Conservation (phyloP, 2,329 filamentous ascomycete genomes). For the Cladophialophora yegresii region DNA sequence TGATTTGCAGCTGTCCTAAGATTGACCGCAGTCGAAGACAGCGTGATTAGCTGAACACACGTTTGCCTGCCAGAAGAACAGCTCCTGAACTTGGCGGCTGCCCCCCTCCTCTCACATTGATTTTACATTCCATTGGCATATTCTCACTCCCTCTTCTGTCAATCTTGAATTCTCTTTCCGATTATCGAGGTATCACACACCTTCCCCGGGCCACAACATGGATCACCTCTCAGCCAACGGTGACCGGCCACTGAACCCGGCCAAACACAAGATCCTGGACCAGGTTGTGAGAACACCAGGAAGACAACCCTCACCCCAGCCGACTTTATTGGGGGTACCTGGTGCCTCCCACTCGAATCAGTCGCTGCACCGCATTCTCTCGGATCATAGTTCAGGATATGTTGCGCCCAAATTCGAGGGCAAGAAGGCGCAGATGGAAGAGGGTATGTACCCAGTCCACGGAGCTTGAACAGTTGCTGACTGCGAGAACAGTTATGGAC, state of each 20-base stretch:
- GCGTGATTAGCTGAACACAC: conserved; percentile 11
- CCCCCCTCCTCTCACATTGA: neutral
- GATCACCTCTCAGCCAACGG: conserved; percentile 23
- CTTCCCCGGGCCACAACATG: conserved; percentile 23
- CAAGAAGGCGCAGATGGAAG: conserved; percentile 85
- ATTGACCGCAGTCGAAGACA: conserved; percentile 5
- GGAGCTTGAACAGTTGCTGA: conserved; percentile 36
- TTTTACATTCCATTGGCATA: conserved; percentile 11
- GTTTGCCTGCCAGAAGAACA: conserved; percentile 7
- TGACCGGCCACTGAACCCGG: conserved; percentile 27
- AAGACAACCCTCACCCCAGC: conserved; percentile 80
- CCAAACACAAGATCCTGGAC: conserved; percentile 61
- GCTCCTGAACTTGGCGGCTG: conserved; percentile 1
- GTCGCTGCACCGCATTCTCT: conserved; percentile 66
- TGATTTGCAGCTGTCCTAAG: conserved; percentile 10
- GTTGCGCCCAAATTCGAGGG: conserved; percentile 91
- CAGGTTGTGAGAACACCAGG: conserved; percentile 55
- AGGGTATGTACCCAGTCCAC: conserved; percentile 56
- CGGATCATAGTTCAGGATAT: conserved; percentile 90
- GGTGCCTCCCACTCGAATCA: conserved; percentile 54
- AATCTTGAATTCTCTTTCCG: neutral
- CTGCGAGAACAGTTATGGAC: conserved; percentile 66
- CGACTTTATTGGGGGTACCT: conserved; percentile 78
- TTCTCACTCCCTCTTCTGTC: conserved; percentile 7
- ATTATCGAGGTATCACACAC: neutral